These are phyloP conservation scores for Pseudogymnoascus sp. DNA, from an alignment of 2,329 filamentous ascomycete species.

Conservation along the genomic window DNA sequence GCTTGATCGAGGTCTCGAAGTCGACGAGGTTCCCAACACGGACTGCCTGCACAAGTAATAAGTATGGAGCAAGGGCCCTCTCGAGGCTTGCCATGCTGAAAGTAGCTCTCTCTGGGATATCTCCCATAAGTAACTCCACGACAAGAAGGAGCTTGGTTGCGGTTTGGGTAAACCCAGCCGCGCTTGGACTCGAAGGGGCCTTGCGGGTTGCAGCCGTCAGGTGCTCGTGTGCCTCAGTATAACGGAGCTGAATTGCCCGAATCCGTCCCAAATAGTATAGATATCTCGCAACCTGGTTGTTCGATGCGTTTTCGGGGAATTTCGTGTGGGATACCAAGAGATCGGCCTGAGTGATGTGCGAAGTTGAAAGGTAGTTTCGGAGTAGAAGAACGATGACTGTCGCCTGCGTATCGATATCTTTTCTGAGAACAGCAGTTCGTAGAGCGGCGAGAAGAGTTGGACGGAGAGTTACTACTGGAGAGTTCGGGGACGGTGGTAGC, in stretches of 20 bases:
- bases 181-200: slow-evolving; percentile 81
- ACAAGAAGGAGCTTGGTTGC: slow-evolving; percentile 95
- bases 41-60: slow-evolving; percentile 88
- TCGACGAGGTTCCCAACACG: slow-evolving; percentile 93
- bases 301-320: slow-evolving; percentile 88
- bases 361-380: slow-evolving; percentile 91
- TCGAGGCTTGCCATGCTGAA: slow-evolving; percentile 89
- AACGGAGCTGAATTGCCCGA: slow-evolving; percentile 89
- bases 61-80: slow-evolving; percentile 82
- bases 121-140: slow-evolving; percentile 95
- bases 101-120: slow-evolving; percentile 89
- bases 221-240: slow-evolving; percentile 94
- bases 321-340: slow-evolving; percentile 91
- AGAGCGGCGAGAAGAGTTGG: slow-evolving; percentile 81
- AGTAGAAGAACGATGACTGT: slow-evolving; percentile 91
- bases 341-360: slow-evolving; percentile 94
- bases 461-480: slow-evolving; percentile 78
- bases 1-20: slow-evolving; percentile 79
- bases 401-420: slow-evolving; percentile 95
- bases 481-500: slow-evolving; percentile 80
- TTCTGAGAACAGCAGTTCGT: slow-evolving; percentile 89
- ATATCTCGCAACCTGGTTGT: slow-evolving; percentile 96
- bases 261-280: slow-evolving; percentile 96
- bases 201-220: slow-evolving; percentile 90
- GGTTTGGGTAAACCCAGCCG: slow-evolving; percentile 90